Evolutionary conservation across 2,329 filamentous ascomycete genomes (phyloP).

Genomic region (Fusarium sp.): DNA sequence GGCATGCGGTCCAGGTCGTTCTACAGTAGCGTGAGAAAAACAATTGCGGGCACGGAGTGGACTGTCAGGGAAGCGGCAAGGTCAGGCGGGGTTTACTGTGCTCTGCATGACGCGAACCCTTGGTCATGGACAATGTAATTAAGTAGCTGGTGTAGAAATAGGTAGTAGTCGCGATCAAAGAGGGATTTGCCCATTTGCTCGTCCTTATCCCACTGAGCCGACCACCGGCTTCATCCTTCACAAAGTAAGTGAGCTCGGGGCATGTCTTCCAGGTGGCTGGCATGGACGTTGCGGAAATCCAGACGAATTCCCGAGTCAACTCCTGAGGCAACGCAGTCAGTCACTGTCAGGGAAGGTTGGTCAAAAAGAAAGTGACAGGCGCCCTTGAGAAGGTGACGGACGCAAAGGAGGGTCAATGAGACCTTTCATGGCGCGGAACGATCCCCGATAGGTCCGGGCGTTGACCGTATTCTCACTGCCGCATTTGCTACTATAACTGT

Average conservation of each 20-base stretch:
- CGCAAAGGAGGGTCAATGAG: not conserved
- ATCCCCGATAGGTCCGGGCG: not conserved
- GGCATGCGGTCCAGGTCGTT: not conserved
- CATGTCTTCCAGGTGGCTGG: not conserved
- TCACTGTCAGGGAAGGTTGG: not conserved
- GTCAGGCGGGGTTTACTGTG: constrained; percentile 8
- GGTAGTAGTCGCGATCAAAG: not conserved
- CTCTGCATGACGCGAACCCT: constrained; percentile 7
- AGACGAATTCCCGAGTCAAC: not conserved
- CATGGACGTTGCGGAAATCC: not conserved
- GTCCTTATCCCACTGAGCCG: not conserved
- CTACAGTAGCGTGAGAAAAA: constrained; percentile 10
- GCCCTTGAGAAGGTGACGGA: not conserved
- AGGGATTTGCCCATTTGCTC: not conserved
- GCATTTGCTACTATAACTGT: not conserved
- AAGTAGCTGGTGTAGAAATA: not conserved
- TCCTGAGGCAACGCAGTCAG: not conserved
- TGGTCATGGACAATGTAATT: constrained; percentile 16
- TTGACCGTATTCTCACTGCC: not conserved
- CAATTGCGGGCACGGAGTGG: constrained; percentile 1
- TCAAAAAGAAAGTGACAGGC: not conserved
- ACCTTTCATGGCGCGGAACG: not conserved
- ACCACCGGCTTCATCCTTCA: not conserved
- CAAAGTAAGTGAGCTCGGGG: not conserved
- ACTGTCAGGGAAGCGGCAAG: not conserved